Percentiles rank a stretch among this genome's conserved stretches.
Conservation (phyloP, 1,284 basidiomycete genomes). For the Irpex sp. region DNA sequence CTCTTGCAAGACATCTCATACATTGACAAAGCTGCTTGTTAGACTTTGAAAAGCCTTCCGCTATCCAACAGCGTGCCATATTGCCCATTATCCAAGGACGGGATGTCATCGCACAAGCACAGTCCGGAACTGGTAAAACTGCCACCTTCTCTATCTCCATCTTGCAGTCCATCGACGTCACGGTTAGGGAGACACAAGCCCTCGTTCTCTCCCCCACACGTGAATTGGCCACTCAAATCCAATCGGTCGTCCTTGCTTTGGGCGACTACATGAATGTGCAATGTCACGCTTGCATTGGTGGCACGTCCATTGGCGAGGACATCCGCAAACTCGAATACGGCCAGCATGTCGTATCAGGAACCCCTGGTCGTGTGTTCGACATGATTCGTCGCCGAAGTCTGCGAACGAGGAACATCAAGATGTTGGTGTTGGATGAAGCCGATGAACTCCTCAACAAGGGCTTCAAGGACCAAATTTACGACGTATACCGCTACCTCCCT, state of each 20-base stretch:
- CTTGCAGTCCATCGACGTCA: slow-evolving; percentile 94
- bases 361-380: slow-evolving; percentile 98
- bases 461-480: slow-evolving; percentile 99
- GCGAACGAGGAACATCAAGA: slow-evolving; percentile 98
- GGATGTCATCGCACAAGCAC: slow-evolving; percentile 98
- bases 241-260: slow-evolving; percentile 95
- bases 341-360: slow-evolving; percentile 96
- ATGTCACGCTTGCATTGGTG: slow-evolving; percentile 98
- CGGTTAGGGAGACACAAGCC: slow-evolving; percentile 94
- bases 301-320: slow-evolving; percentile 96
- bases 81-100: slow-evolving; percentile 92
- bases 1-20: not conserved
- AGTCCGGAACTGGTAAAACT: slow-evolving; percentile 99
- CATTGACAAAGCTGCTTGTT: slow-evolving; percentile 1
- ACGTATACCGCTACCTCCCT: slow-evolving; percentile 97
- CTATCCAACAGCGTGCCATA: slow-evolving; percentile 98
- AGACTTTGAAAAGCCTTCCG: slow-evolving; percentile 99
- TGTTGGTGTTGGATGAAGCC: slow-evolving; percentile 98
- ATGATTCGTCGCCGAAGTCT: slow-evolving; percentile 97
- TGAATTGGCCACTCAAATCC: slow-evolving; percentile 96
- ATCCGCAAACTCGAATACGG: slow-evolving; percentile 98
- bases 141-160: slow-evolving; percentile 96
- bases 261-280: slow-evolving; percentile 99
- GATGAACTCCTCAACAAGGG: slow-evolving; percentile 98
- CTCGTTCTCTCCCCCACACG: slow-evolving; percentile 94